Evolutionary conservation across 2,329 filamentous ascomycete genomes (phyloP).

Genomic region (Ilyonectria mors-panacis): DNA sequence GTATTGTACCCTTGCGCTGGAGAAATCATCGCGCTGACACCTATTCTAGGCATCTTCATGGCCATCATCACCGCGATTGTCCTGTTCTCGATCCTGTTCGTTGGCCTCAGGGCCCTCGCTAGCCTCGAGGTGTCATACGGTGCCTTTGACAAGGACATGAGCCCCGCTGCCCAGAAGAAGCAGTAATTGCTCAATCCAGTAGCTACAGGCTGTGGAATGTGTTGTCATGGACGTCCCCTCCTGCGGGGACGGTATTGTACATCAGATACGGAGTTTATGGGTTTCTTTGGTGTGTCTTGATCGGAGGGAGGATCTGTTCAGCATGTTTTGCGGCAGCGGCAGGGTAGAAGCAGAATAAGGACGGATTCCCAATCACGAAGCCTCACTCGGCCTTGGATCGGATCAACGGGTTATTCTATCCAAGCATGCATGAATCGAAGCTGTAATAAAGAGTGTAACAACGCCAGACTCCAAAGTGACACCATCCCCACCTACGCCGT

Average conservation of each 20-base stretch:
- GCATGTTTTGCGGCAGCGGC: slow-evolving; percentile 40
- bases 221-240: slow-evolving; percentile 32
- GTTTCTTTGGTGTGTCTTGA: slow-evolving; percentile 47
- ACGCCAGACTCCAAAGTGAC: slow-evolving; percentile 47
- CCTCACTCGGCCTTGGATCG: slow-evolving; percentile 5
- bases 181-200: slow-evolving; percentile 45
- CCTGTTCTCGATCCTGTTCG: slow-evolving; percentile 82
- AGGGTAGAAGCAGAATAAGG: slow-evolving; percentile 40
- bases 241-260: slow-evolving; percentile 42
- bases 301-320: slow-evolving; percentile 39
- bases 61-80: slow-evolving; percentile 79
- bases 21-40: slow-evolving; percentile 17
- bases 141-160: slow-evolving; percentile 97
- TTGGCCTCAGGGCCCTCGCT: slow-evolving; percentile 81
- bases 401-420: slow-evolving; percentile 33
- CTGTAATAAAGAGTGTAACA: slow-evolving; percentile 39
- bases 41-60: slow-evolving; percentile 85
- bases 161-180: slow-evolving; percentile 90
- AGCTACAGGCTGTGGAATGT: slow-evolving; percentile 20
- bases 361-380: slow-evolving; percentile 25
- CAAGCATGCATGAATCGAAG: slow-evolving; percentile 24
- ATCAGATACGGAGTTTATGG: slow-evolving; percentile 50
- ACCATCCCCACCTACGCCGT: slow-evolving; percentile 17
- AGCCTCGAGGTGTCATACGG: slow-evolving; percentile 93
- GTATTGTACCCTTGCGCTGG: not conserved